These are phyloP conservation scores for Ganoderma leucocontextum DNA, from an alignment of 1,284 basidiomycete genomes.

Conservation along the genomic window DNA sequence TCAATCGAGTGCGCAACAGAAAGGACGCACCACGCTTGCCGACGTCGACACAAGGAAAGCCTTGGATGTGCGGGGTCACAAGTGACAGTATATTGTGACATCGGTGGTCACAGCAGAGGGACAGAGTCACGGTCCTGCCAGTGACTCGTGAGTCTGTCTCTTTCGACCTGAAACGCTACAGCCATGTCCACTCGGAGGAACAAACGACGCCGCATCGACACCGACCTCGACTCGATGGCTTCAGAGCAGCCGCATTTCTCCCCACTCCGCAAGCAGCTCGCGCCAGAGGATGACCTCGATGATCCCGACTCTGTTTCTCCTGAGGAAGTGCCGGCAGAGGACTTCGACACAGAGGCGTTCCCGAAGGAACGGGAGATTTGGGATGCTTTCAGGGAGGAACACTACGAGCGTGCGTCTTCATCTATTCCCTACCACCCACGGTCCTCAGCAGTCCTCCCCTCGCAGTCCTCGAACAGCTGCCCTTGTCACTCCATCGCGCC, in stretches of 20 bases:
- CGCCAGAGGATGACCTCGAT: not conserved
- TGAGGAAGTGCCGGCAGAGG: conserved; percentile 14
- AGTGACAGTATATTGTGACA: too few relatives aligned
- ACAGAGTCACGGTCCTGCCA: too few relatives aligned
- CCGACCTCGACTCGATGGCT: not conserved
- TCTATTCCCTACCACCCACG: conserved; percentile 5
- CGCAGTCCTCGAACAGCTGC: conserved; percentile 85
- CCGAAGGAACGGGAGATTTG: conserved; percentile 72
- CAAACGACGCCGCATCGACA: conserved; percentile 21
- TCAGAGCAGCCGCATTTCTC: conserved; percentile 6
- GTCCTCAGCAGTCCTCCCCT: conserved; percentile 3
- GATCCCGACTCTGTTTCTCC: not conserved
- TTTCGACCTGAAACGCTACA: not conserved
- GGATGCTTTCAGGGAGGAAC: conserved; percentile 81
- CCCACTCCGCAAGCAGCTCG: not conserved
- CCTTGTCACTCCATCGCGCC: conserved; percentile 84
- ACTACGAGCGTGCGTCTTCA: conserved; percentile 67
- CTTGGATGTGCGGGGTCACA: too few relatives aligned
- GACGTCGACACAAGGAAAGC: too few relatives aligned
- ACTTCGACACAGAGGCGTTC: conserved; percentile 38
- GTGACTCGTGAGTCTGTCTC: not conserved
- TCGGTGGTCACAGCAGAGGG: too few relatives aligned
- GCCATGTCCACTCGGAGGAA: conserved; percentile 19
- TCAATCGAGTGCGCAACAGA: not conserved
- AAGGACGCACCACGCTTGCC: conserved; percentile 3